These are phyloP conservation scores for Fusarium penzigii DNA, from an alignment of 2,329 filamentous ascomycete species.

Conservation along the genomic window DNA sequence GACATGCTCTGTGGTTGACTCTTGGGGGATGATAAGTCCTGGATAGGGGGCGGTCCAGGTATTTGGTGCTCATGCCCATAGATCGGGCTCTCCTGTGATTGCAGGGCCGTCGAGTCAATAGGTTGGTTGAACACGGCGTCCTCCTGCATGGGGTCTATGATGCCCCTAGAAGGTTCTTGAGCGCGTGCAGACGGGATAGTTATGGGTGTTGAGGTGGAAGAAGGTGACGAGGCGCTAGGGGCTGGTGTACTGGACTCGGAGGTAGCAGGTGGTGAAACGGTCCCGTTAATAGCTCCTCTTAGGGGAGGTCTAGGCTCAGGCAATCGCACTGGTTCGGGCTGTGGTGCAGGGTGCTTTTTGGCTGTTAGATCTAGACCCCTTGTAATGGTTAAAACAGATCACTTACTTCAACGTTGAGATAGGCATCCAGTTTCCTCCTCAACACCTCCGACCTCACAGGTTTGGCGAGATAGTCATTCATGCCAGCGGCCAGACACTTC, in stretches of 20 bases:
- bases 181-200: conserved; percentile 4
- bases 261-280: neutral
- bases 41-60: conserved; percentile 21
- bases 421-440: conserved; percentile 74
- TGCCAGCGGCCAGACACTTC: conserved; percentile 91
- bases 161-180: conserved; percentile 9
- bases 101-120: conserved; percentile 27
- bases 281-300: neutral
- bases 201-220: conserved; percentile 6
- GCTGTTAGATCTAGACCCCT: conserved; percentile 8
- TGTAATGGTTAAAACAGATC: neutral
- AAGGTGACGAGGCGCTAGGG: conserved; percentile 4
- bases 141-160: conserved; percentile 34
- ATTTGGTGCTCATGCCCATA: conserved; percentile 21
- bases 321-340: neutral
- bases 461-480: conserved; percentile 97
- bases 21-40: conserved; percentile 25
- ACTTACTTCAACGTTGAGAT: conserved; percentile 44
- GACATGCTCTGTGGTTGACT: conserved; percentile 18
- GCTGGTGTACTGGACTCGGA: neutral
- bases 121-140: conserved; percentile 36
- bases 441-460: conserved; percentile 88
- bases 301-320: neutral
- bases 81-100: conserved; percentile 30
- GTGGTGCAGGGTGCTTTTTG: conserved; percentile 12